Conservation (phyloP, 75 land plant genomes). For the Pinus tabuliformis region DNA sequence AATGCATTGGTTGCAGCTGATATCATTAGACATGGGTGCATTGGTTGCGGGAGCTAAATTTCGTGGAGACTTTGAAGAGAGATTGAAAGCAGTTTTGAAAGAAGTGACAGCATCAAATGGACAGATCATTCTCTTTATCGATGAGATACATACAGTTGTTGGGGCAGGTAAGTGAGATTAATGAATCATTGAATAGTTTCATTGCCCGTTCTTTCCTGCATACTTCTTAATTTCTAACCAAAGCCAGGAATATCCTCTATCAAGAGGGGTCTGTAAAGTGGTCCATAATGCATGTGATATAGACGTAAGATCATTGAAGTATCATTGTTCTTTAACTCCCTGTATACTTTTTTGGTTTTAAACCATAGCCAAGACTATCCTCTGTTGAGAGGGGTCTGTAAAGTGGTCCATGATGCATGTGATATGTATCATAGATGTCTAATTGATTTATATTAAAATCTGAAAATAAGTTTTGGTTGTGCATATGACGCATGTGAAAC, state of each 20-base stretch:
- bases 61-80: conserved; percentile 70
- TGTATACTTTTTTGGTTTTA: neutral
- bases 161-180: conserved; percentile 50
- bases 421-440: neutral
- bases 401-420: neutral
- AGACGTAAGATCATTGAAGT: neutral
- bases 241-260: neutral
- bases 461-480: neutral
- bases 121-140: conserved; percentile 61
- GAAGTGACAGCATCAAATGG: conserved; percentile 65
- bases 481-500: neutral
- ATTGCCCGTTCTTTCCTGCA: neutral
- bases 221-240: neutral
- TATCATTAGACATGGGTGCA: conserved; percentile 65
- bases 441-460: neutral
- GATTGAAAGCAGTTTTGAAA: conserved; percentile 63
- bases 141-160: conserved; percentile 68
- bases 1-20: conserved; percentile 22
- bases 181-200: neutral
- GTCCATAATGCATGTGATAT: neutral
- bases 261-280: neutral
- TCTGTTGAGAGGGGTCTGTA: neutral
- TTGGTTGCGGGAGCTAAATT: conserved; percentile 68
- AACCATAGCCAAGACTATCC: neutral
- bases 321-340: neutral